Conservation (phyloP, 2,329 filamentous ascomycete species). For the Ilyonectria mors-panacis region DNA sequence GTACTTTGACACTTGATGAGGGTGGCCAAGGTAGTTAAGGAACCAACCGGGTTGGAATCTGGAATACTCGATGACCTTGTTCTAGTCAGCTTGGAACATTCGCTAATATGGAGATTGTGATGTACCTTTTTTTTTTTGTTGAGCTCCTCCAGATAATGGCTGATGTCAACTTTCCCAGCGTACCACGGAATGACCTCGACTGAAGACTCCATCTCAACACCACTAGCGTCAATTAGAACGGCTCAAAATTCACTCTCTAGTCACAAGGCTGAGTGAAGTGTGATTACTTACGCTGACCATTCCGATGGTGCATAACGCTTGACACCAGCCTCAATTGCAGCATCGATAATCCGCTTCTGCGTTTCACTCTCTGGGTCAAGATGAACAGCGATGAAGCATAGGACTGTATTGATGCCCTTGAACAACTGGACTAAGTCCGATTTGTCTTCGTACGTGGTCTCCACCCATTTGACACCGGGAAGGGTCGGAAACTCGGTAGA, state of each 20-base stretch:
- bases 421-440: conserved; percentile 55
- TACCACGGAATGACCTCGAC: conserved; percentile 63
- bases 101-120: neutral
- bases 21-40: conserved; percentile 67
- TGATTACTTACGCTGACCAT: conserved; percentile 57
- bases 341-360: conserved; percentile 72
- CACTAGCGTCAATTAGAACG: conserved; percentile 13
- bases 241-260: neutral
- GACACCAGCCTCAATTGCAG: conserved; percentile 71
- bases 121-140: conserved; percentile 62
- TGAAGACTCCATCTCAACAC: conserved; percentile 20
- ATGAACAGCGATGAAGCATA: conserved; percentile 62
- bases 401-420: conserved; percentile 62
- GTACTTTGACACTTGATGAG: conserved; percentile 60
- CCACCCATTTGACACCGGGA: conserved; percentile 56
- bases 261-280: neutral
- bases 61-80: conserved; percentile 67
- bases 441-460: conserved; percentile 61
- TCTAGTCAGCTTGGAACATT: neutral
- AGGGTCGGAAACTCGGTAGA: conserved; percentile 12
- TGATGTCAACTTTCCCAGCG: conserved; percentile 63
- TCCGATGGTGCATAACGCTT: conserved; percentile 74
- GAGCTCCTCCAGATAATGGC: conserved; percentile 64
- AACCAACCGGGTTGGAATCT: conserved; percentile 70
- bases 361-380: conserved; percentile 54